Conservation (phyloP, 2,329 filamentous ascomycete genomes). For the Metarhizium brunneum region DNA sequence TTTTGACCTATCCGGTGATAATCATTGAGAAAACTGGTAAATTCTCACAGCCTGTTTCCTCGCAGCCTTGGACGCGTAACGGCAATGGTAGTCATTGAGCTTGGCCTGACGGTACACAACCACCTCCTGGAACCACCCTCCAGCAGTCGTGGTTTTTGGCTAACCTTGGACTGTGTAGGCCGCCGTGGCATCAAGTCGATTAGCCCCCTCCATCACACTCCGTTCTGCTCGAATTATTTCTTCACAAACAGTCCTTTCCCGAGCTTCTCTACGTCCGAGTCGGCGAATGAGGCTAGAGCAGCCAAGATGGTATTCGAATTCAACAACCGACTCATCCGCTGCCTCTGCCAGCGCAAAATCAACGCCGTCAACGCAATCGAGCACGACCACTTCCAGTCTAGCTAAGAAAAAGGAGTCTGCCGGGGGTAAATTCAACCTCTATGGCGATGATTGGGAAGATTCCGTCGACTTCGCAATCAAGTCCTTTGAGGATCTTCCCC, state of each 20-base stretch:
- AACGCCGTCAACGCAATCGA: slow-evolving; percentile 4
- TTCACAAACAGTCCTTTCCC: slow-evolving; percentile 4
- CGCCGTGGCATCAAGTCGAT: slow-evolving; percentile 8
- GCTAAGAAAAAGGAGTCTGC: slow-evolving; percentile 14
- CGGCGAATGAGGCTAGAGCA: slow-evolving; percentile 1
- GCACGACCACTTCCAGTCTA: slow-evolving; percentile 6
- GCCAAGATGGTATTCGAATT: slow-evolving; percentile 4
- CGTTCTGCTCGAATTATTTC: slow-evolving; percentile 9
- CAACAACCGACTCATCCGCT: neutral
- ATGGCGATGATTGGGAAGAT: slow-evolving; percentile 34
- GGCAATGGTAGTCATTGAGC: slow-evolving; percentile 7
- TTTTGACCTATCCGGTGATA: neutral
- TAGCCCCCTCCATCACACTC: slow-evolving; percentile 12
- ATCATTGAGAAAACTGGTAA: neutral
- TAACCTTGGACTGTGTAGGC: neutral
- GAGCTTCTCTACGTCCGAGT: slow-evolving; percentile 5
- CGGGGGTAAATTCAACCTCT: slow-evolving; percentile 24
- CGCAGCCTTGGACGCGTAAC: neutral
- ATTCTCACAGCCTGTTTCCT: neutral
- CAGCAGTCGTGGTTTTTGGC: neutral
- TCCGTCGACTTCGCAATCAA: slow-evolving; percentile 31
- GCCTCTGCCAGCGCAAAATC: neutral
- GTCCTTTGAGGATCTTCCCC: slow-evolving; percentile 35
- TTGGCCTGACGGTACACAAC: slow-evolving; percentile 7
- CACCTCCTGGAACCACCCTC: neutral